Evolutionary conservation across 2,329 filamentous ascomycete genomes (phyloP), one percentile per base, ranked within the genome.

Genomic region (Ophidiomyces ophidiicola): DNA sequence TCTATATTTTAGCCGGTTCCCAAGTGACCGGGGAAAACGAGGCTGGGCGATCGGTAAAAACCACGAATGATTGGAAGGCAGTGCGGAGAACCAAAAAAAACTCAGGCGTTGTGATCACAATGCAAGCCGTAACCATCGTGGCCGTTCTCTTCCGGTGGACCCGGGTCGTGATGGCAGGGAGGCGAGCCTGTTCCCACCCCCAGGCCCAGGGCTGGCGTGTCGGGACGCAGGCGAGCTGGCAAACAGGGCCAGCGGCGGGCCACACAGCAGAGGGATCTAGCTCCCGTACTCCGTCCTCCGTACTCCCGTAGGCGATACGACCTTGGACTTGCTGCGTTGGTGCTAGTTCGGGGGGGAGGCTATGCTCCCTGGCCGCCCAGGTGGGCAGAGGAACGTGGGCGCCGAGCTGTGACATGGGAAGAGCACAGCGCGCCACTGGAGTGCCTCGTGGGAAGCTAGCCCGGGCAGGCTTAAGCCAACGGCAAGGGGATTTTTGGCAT

Each of bases 401-500:
- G 38, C 26, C 32, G 32, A 35, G 17, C 32, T 12, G 32, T 41
- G 38, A 41, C 32, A 35, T 41, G 31, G 19, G 12, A 12, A 30
- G 38, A 41, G 38, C 38, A 35, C 29, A 30, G 36, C 36, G 30
- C 32, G 18, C 38, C 38, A 36, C 38, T 30, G 36, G 31, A 31
- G 17, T 41, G 38, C 38, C 38, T 41, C 38, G 38, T 41, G 38
- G 38, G 17, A 41, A 35, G 32, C 32, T 41, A 36, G 32, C 5
- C 37, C 23, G 5, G 30, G 14, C 30, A 26, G 37, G 29, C 24
- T 24, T 11, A 15, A 33, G 38, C 38, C 18, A 41, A 35, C 38
- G 23, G 31, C 23, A 23, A 28, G n/a, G n/a, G n/a, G n/a, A n/a
- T n/a, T n/a, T 30, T 15, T 34, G 23, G 4, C 23, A 24, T 34